These are phyloP conservation scores for Sphaerosporella brunnea DNA, from an alignment of 495 filamentous ascomycete species.

Conservation along the genomic window DNA sequence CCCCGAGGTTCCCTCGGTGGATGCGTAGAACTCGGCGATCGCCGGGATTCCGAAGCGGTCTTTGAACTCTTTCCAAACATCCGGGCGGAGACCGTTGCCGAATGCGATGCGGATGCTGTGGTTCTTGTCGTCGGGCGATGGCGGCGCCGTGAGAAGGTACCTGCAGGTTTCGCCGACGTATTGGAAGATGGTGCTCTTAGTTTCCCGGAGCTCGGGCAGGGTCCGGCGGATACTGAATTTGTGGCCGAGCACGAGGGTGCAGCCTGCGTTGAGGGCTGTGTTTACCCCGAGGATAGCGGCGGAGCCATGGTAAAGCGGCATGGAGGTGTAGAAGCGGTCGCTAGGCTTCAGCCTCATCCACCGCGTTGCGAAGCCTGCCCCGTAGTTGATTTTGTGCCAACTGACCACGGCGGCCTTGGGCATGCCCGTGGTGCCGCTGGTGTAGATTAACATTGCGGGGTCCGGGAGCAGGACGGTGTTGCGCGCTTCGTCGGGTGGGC, in stretches of 20 bases:
- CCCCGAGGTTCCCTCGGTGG: conserved; percentile 61
- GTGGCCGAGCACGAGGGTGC: conserved; percentile 53
- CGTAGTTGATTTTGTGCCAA: conserved; percentile 49
- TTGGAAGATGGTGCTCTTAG: conserved; percentile 65
- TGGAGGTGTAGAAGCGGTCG: conserved; percentile 76
- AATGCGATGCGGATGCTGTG: conserved; percentile 67
- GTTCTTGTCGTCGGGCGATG: conserved; percentile 51
- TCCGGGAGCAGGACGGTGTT: conserved; percentile 34
- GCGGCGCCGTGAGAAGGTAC: conserved; percentile 62
- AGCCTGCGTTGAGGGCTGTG: conserved; percentile 39
- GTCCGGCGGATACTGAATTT: conserved; percentile 71
- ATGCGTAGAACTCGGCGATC: conserved; percentile 77
- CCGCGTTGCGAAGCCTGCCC: conserved; percentile 35
- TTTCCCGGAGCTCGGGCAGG: conserved; percentile 58
- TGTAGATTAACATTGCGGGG: conserved; percentile 66
- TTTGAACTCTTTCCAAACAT: conserved; percentile 80
- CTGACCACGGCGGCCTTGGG: conserved; percentile 78
- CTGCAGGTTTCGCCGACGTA: conserved; percentile 93
- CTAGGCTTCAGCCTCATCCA: conserved; percentile 40
- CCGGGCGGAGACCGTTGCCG: conserved; percentile 81
- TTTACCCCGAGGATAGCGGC: conserved; percentile 54
- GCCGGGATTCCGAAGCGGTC: conserved; percentile 66
- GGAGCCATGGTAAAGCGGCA: conserved; percentile 89
- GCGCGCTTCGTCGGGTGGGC: conserved; percentile 46
- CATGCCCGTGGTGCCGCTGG: conserved; percentile 74